Base-by-base conservation (phyloP, 371 early-diverging fungal species). In the Enteropsectra breve region DNA sequence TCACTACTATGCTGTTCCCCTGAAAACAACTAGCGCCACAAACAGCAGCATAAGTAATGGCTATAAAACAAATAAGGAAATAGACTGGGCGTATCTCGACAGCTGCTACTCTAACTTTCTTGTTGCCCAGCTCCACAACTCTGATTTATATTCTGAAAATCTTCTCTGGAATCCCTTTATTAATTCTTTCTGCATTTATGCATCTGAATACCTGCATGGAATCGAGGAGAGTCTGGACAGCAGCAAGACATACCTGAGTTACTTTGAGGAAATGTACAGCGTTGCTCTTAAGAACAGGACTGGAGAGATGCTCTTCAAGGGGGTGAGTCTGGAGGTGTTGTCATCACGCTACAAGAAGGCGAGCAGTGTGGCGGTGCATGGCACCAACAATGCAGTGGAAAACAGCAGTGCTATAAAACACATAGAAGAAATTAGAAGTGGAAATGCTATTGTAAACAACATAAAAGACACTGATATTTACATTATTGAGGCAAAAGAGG, bases 121-220 rank as follows among this genome's bases (percentile, higher is more conserved):
- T 23, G 40, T 57, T 11, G 53, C 13, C 26, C 18, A 33, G 8
- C 11, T 57, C 45, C 18, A 15, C 2, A 50, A 65, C 11, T 50
- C 18, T 34, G 62, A 37, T 18, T 40, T 33, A 21, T 40, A 46
- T 5, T 30, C 4, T 8, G 18, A 11, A 2, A 26, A 3, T 43
- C 18, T 23, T 30, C n/a, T 32, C n/a, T 57, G 53, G 2, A 49
- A 38, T 49, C 26, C 3, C 33, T 65, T 63, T 1, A 24, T 24
- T 32, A 15, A 56, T 28, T n/a, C 30, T 4, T 57, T 58, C 81
- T 96, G 38, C 78, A 87, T 75, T 86, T 86, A 72, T 23, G 88
- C 87, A n/a, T 94, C 94, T 81, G 86, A 91, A 63, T 90, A 91
- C 81, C 93, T 94, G 78, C 85, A 85, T 40, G 86, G 87, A 73